Base-by-base conservation (phyloP, 108 stramenopile species). In the Cyclotella kingstonii region DNA sequence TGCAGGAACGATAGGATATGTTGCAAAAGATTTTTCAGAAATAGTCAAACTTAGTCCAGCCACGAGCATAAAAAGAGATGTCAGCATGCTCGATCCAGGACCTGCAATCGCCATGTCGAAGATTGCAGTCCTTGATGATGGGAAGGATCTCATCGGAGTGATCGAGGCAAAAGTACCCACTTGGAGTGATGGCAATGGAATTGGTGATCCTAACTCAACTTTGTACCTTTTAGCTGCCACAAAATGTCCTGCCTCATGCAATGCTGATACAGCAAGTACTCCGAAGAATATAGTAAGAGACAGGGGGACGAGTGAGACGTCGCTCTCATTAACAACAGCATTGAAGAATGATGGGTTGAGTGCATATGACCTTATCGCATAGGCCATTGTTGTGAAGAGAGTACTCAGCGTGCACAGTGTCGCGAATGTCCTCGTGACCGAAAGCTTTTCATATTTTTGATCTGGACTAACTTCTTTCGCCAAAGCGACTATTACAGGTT, bases 111-210 rank as follows among this genome's bases (percentile, higher is more conserved):
- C 72, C 17, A 78, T 43, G 49, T 78, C 72, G 21, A 78, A 73
- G 21, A 74, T 27, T 2, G 52, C 77, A 5, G 63, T 35, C 46
- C 83, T 76, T 21, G 60, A 68, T 19, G 61, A 23, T 19, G 91
- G 91, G 65, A 92, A 92, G 6, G 87, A 87, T 51, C 78, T 47
- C 34, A 89, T 49, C 6, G 83, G 84, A 0, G 85, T 89, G 39
- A 86, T 80, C 34, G 70, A 81, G 9, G 84, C 87, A 67, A 86
- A 86, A 14, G 56, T 58, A 15, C 84, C 82, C 4, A 81, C 49
- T 38, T 80, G 76, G 9, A 78, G 38, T 5, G 87, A 87, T 30
- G 86, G 87, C 5, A 92, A 26, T 6, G 84, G 85, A 0, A 84
- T 70, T 6, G 91, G 87, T 8, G 22, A 22, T 6, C 87, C 91